Percentiles rank a stretch among this genome's conserved stretches.
phyloP scores from a whole-genome alignment of 2,329 filamentous ascomycete genomes.

The Acephala macrosclerotiorum region DNA sequence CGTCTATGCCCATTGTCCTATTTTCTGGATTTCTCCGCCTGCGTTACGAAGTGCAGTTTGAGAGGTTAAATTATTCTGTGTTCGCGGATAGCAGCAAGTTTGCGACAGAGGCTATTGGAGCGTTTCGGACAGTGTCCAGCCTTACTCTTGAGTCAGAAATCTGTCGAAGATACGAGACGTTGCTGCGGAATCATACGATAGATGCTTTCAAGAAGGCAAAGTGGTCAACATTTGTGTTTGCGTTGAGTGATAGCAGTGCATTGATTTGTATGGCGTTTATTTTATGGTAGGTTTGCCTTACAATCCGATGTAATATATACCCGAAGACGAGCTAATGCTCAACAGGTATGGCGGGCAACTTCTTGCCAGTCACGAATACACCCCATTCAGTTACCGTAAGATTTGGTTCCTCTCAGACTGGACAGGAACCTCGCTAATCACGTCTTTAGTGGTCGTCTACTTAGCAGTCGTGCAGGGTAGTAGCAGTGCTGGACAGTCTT shows the following conservation, averaged over 20 bases:
- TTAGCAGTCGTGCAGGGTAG: conserved; percentile 58
- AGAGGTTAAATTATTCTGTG: conserved; percentile 61
- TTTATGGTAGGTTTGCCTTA: conserved; percentile 54
- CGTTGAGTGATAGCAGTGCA: conserved; percentile 61
- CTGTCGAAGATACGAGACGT: conserved; percentile 52
- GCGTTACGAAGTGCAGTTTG: conserved; percentile 60
- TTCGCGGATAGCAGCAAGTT: conserved; percentile 70
- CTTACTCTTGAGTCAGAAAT: conserved; percentile 68
- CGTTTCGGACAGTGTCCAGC: conserved; percentile 37
- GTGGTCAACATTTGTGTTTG: conserved; percentile 58
- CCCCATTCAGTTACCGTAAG: background rate
- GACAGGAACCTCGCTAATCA: conserved; percentile 43
- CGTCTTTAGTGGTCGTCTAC: conserved; percentile 56
- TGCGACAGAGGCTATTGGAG: conserved; percentile 66
- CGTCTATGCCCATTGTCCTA: conserved; percentile 60
- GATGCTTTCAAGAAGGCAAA: conserved; percentile 56
- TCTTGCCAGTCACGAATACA: conserved; percentile 9
- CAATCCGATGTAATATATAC: background rate
- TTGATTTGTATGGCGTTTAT: conserved; percentile 65
- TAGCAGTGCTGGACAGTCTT: conserved; percentile 59
- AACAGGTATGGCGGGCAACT: conserved; percentile 19
- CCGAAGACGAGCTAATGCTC: background rate
- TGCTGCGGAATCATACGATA: conserved; percentile 56
- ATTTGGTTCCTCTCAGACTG: background rate
- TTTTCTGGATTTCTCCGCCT: conserved; percentile 54